Evolutionary conservation across 2,329 filamentous ascomycete species (phyloP), one percentile per base, ranked within the genome.

Genomic region (Ophiostoma populinum): DNA sequence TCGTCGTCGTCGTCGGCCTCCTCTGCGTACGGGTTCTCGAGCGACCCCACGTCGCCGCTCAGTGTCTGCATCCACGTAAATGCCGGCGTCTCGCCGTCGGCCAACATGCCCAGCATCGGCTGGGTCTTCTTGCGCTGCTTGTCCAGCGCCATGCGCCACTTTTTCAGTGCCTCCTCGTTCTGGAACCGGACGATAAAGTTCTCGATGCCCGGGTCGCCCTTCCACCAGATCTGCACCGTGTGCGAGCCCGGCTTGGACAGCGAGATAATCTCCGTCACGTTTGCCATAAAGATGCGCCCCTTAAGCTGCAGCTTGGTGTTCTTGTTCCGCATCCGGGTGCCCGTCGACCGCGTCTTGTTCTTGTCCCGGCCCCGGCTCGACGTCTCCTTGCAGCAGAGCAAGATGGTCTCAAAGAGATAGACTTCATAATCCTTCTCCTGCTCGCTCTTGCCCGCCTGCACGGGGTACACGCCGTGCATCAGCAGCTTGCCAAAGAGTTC

Each of bases 361-460:
- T 82, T 87, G 37, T 83, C 80, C 53, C 80, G 83, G 53, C 55
- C 65, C 60, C 94, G 94, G 54, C 76, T 83, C 10, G 80, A 72
- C 37, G 85, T 68, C 51, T 95, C 90, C 61, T 95, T 98, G 70
- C 90, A 95, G 55, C 90, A 95, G 21, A 98, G 69, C 28, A 98
- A 63, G 39, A 98, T 98, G 51, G 74, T 80, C 53, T 95, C 82
- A 54, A 98, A 98, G 20, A 98, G 74, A 56, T 92, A 98, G 42
- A 98, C 92, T 55, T 92, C 87, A 53, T 95, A 98, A 80, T 94
- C 86, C 66, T 87, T 80, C 59, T 93, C 86, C 47, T 82, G 76
- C 41, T 94, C 87, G 49, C 76, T 92, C 56, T 81, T 80, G 46
- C 77, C 78, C 17, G 92, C 95, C 21, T 93, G 63, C 26, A 98